phyloP scores from a whole-genome alignment of 495 filamentous ascomycete genomes.

The Stereocaulon alpinum region DNA sequence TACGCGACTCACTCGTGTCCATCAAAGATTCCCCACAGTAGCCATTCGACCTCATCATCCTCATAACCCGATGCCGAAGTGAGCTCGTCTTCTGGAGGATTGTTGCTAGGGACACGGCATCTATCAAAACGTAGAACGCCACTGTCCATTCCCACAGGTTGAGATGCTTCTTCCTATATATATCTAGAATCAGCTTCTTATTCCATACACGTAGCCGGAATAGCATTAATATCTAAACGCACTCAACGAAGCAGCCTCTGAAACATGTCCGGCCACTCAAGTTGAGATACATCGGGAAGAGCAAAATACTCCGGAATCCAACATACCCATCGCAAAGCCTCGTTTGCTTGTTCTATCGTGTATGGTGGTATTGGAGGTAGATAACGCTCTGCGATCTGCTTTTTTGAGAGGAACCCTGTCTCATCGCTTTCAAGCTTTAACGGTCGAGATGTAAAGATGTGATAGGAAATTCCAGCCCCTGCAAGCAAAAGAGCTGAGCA shows the following conservation, averaged over 20 bases:
- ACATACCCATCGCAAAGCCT: neutral
- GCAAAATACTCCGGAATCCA: no score
- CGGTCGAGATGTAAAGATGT: neutral
- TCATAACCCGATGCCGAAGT: constrained; percentile 5
- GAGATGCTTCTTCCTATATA: neutral
- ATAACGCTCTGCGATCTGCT: neutral
- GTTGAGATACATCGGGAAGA: no score
- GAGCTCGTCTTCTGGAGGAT: constrained; percentile 7
- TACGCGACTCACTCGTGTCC: constrained; percentile 30
- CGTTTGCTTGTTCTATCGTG: neutral
- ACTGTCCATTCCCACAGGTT: neutral
- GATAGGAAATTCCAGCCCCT: constrained; percentile 4
- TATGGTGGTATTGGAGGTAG: constrained; percentile 1
- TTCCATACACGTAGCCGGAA: no score
- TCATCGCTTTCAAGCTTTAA: constrained; percentile 8
- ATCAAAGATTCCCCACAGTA: constrained; percentile 41
- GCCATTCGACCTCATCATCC: constrained; percentile 32
- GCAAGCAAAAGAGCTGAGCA: neutral
- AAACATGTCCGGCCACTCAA: no score
- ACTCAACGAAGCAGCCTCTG: no score
- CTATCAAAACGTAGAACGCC: constrained; percentile 12
- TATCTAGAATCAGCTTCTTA: no score
- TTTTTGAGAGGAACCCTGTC: neutral
- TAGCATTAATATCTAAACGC: no score
- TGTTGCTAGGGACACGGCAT: constrained; percentile 9